Base-by-base conservation (phyloP, 257 asterid species). In the Galeopsis tetrahit region DNA sequence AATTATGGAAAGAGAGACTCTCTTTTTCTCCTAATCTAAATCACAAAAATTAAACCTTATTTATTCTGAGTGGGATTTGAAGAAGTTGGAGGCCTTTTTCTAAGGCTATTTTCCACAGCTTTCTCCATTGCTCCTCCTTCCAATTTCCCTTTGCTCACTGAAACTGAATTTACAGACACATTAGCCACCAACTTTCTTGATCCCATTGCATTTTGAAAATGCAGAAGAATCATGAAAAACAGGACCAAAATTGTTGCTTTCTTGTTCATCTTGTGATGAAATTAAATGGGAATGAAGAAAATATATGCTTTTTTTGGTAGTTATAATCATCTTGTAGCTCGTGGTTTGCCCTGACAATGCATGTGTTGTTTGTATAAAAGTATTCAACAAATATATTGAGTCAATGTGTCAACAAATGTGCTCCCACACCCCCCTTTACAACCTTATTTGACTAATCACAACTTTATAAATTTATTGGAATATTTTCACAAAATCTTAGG, bases 61-160 rank as follows among this genome's bases (percentile, higher is more conserved):
- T 52, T 79, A 43, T 88, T 86, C 70, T 88, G 92, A 32, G 74
- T 82, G 4, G 92, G 95, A 77, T 88, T 86, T 44, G 88, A 73
- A 79, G 77, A 64, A 73, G 84, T 86, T 10, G 88, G 88, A 14
- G 87, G 92, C 73, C 33, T 66, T 21, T 57, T 70, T 48, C 87
- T 76, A 4, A 86, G 79, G 21, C 89, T 82, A 34, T 74, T 84
- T 39, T 70, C 79, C 68, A 84, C 80, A n/a, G 86, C 83, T 69
- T 81, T 82, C 69, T 81, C 53, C 70, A 42, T 60, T 42, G 75
- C 72, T 69, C 82, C 86, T 14, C 65, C 42, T 10, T 33, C 75
- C 63, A 73, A 34, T 77, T 71, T 79, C 14, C 68, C 81, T 49
- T 62, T 66, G 35, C 71, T 82, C 2, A 71, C 71, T 3, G 80